Evolutionary conservation across 1,284 basidiomycete genomes (phyloP), one percentile per base, ranked within the genome.

Genomic region (Tylopilus sp.): DNA sequence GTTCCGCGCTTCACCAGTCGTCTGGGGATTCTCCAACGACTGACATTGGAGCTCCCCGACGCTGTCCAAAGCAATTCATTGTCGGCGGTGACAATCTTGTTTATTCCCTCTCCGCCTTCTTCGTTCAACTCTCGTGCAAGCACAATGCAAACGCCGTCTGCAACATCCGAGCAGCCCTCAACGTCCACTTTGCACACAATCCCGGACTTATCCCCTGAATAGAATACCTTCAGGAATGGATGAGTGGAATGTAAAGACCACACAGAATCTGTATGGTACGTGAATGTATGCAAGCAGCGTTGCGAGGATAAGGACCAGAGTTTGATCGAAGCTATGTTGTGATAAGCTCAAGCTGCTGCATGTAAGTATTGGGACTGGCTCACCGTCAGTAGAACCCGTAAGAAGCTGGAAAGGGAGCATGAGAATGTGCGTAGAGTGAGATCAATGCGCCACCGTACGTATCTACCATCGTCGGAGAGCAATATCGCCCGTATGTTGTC

Each of bases 401-500:
- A 96, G 77, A 44, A 96, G 74, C 89, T 92, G 59, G 6, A 43
- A 48, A 33, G 23, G 31, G 16, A 31, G 49, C 45, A 49, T 66
- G 11, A 65, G 59, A 55, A 54, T 26, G 15, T n/a, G 46, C 19
- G 43, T n/a, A 31, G 29, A 46, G 41, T 12, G 21, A 33, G 48
- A 33, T 49, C 38, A 35, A 47, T 6, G 25, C 33, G 46, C 21
- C 16, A 48, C 76, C 86, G 68, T 66, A 93, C 91, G 66, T 90
- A 93, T 79, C 82, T 80, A 21, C 89, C 86, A 68, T 98, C 95
- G 30, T 95, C 89, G 16, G 87, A 90, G 4, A 98, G 75, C 38
- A 96, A 69, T 41, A 98, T 86, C 1, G 91, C 82, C 5, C 96
- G 81, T 44, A 99, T 92, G 59, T 97, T 97, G 68, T 99, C 96